A percentile compares a stretch with the other conserved stretches of the same genome.
These are phyloP conservation scores for Medicago ruthenica DNA, from an alignment of 306 rosid species.

Conservation along the genomic window DNA sequence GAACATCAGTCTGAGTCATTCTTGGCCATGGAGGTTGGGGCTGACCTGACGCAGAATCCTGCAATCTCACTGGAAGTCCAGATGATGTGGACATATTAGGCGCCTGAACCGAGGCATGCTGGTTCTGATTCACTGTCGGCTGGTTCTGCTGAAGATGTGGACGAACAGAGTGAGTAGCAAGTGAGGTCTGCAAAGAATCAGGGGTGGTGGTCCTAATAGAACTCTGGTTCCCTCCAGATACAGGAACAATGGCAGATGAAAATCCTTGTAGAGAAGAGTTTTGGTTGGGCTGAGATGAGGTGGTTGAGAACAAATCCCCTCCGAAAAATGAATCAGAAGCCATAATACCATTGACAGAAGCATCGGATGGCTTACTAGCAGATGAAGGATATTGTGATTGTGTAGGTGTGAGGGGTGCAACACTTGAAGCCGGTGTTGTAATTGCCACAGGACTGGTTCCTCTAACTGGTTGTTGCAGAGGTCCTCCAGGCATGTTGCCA, in stretches of 20 bases:
- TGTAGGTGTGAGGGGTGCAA: conserved; percentile 52
- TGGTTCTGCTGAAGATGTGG: conserved; percentile 61
- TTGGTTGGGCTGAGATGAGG: conserved; percentile 62
- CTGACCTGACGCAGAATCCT: conserved; percentile 66
- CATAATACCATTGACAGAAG: conserved; percentile 67
- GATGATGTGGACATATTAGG: conserved; percentile 46
- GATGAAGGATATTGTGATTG: conserved; percentile 60
- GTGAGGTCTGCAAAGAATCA: conserved; percentile 62
- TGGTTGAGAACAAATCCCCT: conserved; percentile 75
- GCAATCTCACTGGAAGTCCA: conserved; percentile 56
- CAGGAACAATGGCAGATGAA: conserved; percentile 62
- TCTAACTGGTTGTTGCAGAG: conserved; percentile 51
- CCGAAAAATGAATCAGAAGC: conserved; percentile 70
- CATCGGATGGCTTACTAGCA: conserved; percentile 56
- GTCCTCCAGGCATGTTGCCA: conserved; percentile 56
- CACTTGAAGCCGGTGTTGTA: conserved; percentile 59
- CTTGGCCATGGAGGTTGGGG: conserved; percentile 85
- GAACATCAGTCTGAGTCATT: conserved; percentile 81
- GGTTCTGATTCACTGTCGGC: conserved; percentile 59
- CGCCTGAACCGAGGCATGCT: conserved; percentile 52
- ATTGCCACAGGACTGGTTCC: conserved; percentile 58
- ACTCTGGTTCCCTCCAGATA: conserved; percentile 59
- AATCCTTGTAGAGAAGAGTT: conserved; percentile 56
- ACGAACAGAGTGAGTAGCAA: conserved; percentile 55
- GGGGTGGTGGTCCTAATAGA: conserved; percentile 52